Evolutionary conservation across 441 rosid species (phyloP).

Genomic region (Bruguiera hainesii): DNA sequence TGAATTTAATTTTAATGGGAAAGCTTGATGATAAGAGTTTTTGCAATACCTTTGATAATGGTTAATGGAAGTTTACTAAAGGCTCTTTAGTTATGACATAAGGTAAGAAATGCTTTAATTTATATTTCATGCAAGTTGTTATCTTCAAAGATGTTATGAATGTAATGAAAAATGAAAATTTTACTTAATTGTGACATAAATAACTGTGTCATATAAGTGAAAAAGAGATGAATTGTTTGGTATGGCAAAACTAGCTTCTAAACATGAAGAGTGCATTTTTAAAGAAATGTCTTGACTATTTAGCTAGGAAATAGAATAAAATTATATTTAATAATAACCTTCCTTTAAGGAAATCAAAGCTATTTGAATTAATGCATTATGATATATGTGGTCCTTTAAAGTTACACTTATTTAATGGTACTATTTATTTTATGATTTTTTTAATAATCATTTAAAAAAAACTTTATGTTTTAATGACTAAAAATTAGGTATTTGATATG

Average conservation of each 20-base stretch:
- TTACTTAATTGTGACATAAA: not conserved
- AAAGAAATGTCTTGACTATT: not conserved
- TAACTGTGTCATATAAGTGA: not conserved
- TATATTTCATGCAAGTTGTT: too few species aligned
- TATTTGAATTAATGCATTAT: too few species aligned
- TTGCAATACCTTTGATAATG: too few species aligned
- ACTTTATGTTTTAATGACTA: too few species aligned
- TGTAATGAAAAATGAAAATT: not conserved
- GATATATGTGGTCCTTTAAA: too few species aligned
- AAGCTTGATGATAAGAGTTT: too few species aligned
- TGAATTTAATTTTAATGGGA: too few species aligned
- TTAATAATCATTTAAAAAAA: too few species aligned
- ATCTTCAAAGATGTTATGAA: not conserved
- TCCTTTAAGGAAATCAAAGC: not conserved
- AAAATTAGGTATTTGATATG: too few species aligned
- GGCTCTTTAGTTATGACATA: not conserved
- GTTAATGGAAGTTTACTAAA: too few species aligned
- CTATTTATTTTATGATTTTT: too few species aligned
- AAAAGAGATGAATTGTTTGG: not conserved
- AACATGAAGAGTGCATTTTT: not conserved
- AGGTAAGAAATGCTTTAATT: not conserved
- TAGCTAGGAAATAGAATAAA: not conserved
- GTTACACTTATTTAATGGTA: not conserved
- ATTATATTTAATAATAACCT: not conserved
- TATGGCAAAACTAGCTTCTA: not conserved